Base-by-base conservation (phyloP, 176 grass and related monocot species). In the Tuctoria greenei region DNA sequence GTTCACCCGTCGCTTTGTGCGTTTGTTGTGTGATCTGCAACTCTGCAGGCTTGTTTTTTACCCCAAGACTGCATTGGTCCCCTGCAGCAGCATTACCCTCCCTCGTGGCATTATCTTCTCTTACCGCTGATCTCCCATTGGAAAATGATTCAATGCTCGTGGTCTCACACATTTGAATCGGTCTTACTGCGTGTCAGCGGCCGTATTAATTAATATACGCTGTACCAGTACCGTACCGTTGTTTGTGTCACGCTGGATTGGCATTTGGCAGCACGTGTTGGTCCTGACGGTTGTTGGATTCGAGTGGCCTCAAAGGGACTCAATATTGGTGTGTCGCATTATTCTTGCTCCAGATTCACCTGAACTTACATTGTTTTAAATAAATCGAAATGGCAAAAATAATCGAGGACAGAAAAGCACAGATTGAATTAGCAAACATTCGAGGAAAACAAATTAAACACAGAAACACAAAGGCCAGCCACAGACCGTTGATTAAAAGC, bases 41-140 rank as follows among this genome's bases (percentile, higher is more conserved):
- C 64, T 66, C 85, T 72, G 79, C 75, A 84, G 55, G 73, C 74
- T 79, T 88, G 67, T 65, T 83, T 85, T 85, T 81, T 66, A 84
- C 82, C 72, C 59, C 37, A 78, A 82, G 73, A 37, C 27, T 78
- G 60, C 60, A 39, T 43, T 43, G 76, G 64, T 18, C 72, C 56
- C 37, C 14, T 25, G 44, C 46, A 51, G 21, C 42, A 27, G 41
- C 46, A 61, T 62, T 82, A 74, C 20, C 7, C 21, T 8, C 50
- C 77, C 75, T 56, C 49, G 3, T 2, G 25, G 27, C 56, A 37
- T 20, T 27, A 24, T 7, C 21, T 71, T 62, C 52, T 76, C n/a
- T 58, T 52, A 40, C 23, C 47, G 2, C 23, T 65, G 68, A 78
- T 62, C 24, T 47, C 26, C 51, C 50, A 35, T 67, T 54, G 61